Evolutionary conservation across 805 yeast species (phyloP).

Genomic region (Metschnikowia sp.): DNA sequence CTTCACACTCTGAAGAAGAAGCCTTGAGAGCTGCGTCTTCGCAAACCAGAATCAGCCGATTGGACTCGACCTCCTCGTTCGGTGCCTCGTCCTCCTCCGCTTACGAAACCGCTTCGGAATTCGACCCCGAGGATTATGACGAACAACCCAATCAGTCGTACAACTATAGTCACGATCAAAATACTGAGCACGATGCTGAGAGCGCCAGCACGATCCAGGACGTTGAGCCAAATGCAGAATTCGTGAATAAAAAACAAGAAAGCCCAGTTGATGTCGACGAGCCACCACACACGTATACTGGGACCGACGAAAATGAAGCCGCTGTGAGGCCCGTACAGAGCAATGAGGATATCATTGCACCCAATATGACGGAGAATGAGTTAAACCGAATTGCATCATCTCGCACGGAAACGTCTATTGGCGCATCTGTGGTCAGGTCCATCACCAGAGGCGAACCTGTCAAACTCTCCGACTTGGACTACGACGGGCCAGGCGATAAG

Average conservation of each 20-base stretch:
- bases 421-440: conserved; percentile 6
- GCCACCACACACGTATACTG: too few species aligned
- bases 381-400: conserved; percentile 11
- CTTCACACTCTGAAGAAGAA: conserved; percentile 29
- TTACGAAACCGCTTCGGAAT: conserved; percentile 31
- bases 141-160: neutral
- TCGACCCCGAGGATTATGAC: conserved; percentile 17
- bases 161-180: neutral
- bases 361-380: conserved; percentile 6
- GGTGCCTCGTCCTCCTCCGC: conserved; percentile 25
- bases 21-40: conserved; percentile 26
- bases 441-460: conserved; percentile 9
- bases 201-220: conserved; percentile 13
- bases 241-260: neutral
- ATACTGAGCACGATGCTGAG: conserved; percentile 6
- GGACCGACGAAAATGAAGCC: neutral
- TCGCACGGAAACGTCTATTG: conserved; percentile 8
- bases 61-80: conserved; percentile 16
- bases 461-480: conserved; percentile 29
- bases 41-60: conserved; percentile 3
- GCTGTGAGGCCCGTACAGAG: neutral
- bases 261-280: neutral
- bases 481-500: conserved; percentile 63
- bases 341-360: neutral
- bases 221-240: neutral